phyloP scores from a whole-genome alignment of 257 asterid genomes.

The Solanum tarijense region DNA sequence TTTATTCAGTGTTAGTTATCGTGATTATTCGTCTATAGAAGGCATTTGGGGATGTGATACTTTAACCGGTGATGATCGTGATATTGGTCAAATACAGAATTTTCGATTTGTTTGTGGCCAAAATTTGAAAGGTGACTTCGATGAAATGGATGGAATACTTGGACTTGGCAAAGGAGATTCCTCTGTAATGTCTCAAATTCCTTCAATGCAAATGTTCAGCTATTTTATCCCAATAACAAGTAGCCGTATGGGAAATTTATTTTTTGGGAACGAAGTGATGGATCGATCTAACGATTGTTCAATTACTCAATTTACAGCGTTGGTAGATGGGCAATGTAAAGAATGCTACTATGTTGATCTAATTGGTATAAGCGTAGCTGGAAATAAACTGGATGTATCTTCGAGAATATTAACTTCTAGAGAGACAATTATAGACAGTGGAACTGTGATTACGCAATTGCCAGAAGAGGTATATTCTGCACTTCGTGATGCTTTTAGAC shows the following conservation, averaged over 20 bases:
- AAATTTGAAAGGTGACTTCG: not conserved
- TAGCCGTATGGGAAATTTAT: not conserved
- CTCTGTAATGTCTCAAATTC: conserved; percentile 3
- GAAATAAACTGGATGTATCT: not conserved
- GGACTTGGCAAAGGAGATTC: conserved; percentile 6
- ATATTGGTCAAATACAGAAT: not conserved
- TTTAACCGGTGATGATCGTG: not conserved
- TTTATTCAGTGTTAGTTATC: accelerated
- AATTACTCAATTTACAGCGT: not conserved
- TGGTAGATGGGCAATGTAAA: not conserved
- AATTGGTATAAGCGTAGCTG: conserved; percentile 3
- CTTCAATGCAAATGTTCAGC: not conserved
- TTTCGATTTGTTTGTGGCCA: not conserved
- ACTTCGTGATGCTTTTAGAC: not conserved
- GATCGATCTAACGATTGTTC: not conserved
- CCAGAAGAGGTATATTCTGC: not conserved
- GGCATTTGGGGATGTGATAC: not conserved
- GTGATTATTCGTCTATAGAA: accelerated
- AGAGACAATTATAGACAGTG: conserved; percentile 1
- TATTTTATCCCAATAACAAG: not conserved
- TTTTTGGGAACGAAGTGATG: not conserved
- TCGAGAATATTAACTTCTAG: not conserved
- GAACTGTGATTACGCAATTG: not conserved
- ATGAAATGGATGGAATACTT: not conserved
- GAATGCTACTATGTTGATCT: not conserved